Evolutionary conservation across 257 asterid genomes (phyloP).

Genomic region (Jasminum sambac): DNA sequence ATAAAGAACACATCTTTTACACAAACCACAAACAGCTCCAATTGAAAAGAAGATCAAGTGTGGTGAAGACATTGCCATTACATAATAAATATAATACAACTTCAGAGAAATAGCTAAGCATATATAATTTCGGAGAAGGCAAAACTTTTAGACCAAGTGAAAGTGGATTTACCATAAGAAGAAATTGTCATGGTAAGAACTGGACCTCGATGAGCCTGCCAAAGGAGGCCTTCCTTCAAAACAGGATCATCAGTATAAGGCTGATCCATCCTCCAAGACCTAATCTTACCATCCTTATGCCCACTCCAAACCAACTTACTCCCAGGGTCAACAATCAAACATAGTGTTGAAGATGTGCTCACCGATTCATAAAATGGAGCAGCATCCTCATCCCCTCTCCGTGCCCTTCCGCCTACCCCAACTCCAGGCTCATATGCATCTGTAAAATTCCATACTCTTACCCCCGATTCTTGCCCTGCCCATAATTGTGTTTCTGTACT

Average conservation of each 20-base stretch:
- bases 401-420: constrained; percentile 63
- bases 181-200: constrained; percentile 74
- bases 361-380: constrained; percentile 84
- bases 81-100: too few species aligned
- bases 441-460: constrained; percentile 82
- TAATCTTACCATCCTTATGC: constrained; percentile 88
- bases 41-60: neutral
- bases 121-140: neutral
- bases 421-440: constrained; percentile 76
- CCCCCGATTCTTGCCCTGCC: constrained; percentile 96
- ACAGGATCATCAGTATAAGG: constrained; percentile 49
- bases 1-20: neutral
- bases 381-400: constrained; percentile 94
- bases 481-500: constrained; percentile 79
- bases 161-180: constrained; percentile 62
- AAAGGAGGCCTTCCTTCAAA: constrained; percentile 78
- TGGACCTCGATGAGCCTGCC: constrained; percentile 93
- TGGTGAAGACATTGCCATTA: neutral
- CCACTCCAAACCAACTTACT: constrained; percentile 89
- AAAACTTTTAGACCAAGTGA: neutral
- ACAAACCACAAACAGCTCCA: neutral
- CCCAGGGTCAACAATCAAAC: constrained; percentile 80
- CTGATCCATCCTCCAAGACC: constrained; percentile 92
- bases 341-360: constrained; percentile 61
- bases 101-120: neutral